Evolutionary conservation across 2,329 filamentous ascomycete genomes (phyloP).

Genomic region (Hymenoscyphus albidus): DNA sequence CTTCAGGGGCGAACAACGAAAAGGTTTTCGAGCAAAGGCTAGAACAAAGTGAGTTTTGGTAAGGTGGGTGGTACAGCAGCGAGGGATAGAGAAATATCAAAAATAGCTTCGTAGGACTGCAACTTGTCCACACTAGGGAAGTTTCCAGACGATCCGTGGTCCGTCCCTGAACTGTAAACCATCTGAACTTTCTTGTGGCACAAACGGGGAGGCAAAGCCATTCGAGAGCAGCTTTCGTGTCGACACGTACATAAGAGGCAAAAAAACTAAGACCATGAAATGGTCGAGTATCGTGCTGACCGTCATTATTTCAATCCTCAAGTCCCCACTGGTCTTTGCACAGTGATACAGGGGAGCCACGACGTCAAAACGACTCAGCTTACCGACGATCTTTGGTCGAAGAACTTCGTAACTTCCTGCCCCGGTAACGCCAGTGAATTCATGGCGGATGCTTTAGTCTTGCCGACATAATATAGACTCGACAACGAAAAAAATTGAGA

Average conservation of each 20-base stretch:
- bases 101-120: conserved; percentile 1
- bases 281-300: not conserved
- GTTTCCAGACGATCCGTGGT: not conserved
- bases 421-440: not conserved
- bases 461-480: not conserved
- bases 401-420: not conserved
- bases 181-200: not conserved
- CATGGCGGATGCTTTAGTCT: not conserved
- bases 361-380: not conserved
- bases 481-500: not conserved
- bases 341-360: not conserved
- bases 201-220: not conserved
- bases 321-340: not conserved
- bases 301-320: not conserved
- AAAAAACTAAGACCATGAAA: not conserved
- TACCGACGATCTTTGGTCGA: not conserved
- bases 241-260: not conserved
- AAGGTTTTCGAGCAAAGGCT: not conserved
- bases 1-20: not conserved
- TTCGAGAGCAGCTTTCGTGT: not conserved
- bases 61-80: not conserved
- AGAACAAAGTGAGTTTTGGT: not conserved
- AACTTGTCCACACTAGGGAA: not conserved
- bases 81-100: not conserved
- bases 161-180: not conserved